phyloP scores from a whole-genome alignment of 2,329 filamentous ascomycete species.

The Alternaria tenuissima region DNA sequence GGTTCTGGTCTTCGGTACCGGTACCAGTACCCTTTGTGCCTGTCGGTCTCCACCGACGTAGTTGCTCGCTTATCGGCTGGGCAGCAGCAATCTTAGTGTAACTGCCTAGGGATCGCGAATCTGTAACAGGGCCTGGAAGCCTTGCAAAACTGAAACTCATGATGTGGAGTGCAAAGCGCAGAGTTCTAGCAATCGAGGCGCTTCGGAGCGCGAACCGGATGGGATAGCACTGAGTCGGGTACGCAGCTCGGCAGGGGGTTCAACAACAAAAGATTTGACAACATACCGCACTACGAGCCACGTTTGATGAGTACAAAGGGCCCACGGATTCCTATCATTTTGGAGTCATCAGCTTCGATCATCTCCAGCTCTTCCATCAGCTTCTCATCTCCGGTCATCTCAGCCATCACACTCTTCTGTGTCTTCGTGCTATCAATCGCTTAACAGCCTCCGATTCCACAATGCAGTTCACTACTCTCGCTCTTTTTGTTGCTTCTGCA shows the following conservation, averaged over 20 bases:
- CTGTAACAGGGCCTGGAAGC: conserved; percentile 1
- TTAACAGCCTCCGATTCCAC: conserved; percentile 1
- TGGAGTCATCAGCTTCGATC: background rate
- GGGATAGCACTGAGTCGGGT: background rate
- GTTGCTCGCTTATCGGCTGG: background rate
- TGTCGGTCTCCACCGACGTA: background rate
- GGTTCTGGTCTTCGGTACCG: background rate
- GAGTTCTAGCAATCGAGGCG: background rate
- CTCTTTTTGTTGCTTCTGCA: conserved; percentile 1
- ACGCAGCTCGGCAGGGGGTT: background rate
- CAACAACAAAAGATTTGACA: background rate
- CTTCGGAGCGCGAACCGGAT: background rate
- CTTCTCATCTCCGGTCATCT: background rate
- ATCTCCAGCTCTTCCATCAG: conserved; percentile 2
- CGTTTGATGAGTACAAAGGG: background rate
- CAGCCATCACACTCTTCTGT: background rate
- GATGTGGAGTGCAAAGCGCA: background rate
- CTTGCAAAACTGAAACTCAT: background rate
- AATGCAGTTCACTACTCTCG: conserved; percentile 10
- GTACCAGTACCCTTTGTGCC: background rate
- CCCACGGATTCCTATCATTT: background rate
- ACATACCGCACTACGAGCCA: background rate
- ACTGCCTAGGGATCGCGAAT: background rate
- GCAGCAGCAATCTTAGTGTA: background rate
- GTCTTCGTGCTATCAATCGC: conserved; percentile 3